These are phyloP conservation scores for Trichothecium roseum DNA, from an alignment of 2,329 filamentous ascomycete species.

Conservation along the genomic window DNA sequence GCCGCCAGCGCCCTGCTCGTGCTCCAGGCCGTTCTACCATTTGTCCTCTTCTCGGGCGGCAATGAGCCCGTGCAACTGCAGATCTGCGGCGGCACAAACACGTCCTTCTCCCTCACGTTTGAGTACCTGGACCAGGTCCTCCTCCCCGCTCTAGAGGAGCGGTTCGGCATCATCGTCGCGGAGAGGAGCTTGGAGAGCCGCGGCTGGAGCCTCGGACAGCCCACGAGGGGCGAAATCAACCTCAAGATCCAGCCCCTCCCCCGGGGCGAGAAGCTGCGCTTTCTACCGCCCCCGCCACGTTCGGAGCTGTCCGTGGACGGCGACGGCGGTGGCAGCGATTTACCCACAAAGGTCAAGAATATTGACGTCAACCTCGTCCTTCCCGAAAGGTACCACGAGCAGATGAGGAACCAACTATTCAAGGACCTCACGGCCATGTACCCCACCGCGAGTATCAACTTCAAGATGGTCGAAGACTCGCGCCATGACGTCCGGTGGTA, in stretches of 20 bases:
- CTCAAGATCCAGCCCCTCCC: slow-evolving; percentile 27
- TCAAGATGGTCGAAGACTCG: slow-evolving; percentile 40
- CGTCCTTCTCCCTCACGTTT: slow-evolving; percentile 44
- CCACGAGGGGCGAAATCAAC: slow-evolving; percentile 25
- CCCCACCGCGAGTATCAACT: slow-evolving; percentile 30
- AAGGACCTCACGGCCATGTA: slow-evolving; percentile 29
- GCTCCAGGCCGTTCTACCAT: slow-evolving; percentile 50
- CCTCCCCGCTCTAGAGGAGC: slow-evolving; percentile 39
- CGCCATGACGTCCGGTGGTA: slow-evolving; percentile 40
- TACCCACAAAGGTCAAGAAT: slow-evolving; percentile 22
- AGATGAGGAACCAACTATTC: slow-evolving; percentile 28
- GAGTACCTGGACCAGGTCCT: slow-evolving; percentile 55
- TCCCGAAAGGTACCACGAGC: slow-evolving; percentile 30
- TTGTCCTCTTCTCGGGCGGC: slow-evolving; percentile 42
- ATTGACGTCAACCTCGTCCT: slow-evolving; percentile 43
- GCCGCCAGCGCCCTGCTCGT: slow-evolving; percentile 47
- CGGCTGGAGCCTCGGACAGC: slow-evolving; percentile 39
- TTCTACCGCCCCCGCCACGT: slow-evolving; percentile 14
- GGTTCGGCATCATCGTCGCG: slow-evolving; percentile 37
- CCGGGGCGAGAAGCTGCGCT: slow-evolving; percentile 24
- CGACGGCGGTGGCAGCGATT: too few relatives aligned
- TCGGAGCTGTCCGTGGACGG: too few relatives aligned
- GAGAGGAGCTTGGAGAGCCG: slow-evolving; percentile 32
- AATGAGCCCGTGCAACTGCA: slow-evolving; percentile 34
- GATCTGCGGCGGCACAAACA: slow-evolving; percentile 50